phyloP scores from a whole-genome alignment of 2,329 filamentous ascomycete genomes.

The Diplodia mutila region DNA sequence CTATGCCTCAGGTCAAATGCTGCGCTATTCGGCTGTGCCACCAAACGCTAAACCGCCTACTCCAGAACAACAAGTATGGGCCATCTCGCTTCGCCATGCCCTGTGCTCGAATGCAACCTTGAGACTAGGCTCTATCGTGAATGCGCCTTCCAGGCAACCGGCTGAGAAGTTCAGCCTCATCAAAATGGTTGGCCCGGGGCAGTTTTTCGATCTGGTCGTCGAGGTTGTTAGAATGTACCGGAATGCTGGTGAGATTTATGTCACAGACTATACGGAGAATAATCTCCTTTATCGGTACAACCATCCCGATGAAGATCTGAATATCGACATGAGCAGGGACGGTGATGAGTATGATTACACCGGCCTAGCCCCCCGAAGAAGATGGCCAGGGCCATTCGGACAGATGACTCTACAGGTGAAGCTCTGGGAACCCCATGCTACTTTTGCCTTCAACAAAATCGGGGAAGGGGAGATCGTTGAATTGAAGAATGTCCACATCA shows the following conservation, averaged over 20 bases:
- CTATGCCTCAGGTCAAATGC: slow-evolving; percentile 29
- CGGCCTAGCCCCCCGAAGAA: slow-evolving; percentile 38
- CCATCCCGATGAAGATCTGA: slow-evolving; percentile 39
- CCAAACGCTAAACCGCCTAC: slow-evolving; percentile 9
- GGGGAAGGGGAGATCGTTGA: slow-evolving; percentile 64
- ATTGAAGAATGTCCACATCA: slow-evolving; percentile 74
- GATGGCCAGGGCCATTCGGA: slow-evolving; percentile 78
- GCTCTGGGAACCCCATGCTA: slow-evolving; percentile 70
- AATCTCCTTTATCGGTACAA: slow-evolving; percentile 61
- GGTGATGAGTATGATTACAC: slow-evolving; percentile 63
- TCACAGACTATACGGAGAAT: slow-evolving; percentile 84
- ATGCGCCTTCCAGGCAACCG: neutral
- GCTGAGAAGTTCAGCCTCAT: slow-evolving; percentile 50
- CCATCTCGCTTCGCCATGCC: slow-evolving; percentile 35
- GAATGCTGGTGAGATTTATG: slow-evolving; percentile 59
- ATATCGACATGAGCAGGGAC: slow-evolving; percentile 43
- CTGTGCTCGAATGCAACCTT: neutral
- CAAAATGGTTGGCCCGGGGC: slow-evolving; percentile 60
- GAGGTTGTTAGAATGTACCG: slow-evolving; percentile 67
- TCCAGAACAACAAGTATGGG: slow-evolving; percentile 39
- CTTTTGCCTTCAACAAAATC: slow-evolving; percentile 60
- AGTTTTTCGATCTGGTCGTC: slow-evolving; percentile 71
- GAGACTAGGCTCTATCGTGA: neutral
- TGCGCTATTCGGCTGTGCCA: neutral
- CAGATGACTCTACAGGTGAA: slow-evolving; percentile 72